Base-by-base conservation (phyloP, 306 rosid species). In the Luffa acutangula region DNA sequence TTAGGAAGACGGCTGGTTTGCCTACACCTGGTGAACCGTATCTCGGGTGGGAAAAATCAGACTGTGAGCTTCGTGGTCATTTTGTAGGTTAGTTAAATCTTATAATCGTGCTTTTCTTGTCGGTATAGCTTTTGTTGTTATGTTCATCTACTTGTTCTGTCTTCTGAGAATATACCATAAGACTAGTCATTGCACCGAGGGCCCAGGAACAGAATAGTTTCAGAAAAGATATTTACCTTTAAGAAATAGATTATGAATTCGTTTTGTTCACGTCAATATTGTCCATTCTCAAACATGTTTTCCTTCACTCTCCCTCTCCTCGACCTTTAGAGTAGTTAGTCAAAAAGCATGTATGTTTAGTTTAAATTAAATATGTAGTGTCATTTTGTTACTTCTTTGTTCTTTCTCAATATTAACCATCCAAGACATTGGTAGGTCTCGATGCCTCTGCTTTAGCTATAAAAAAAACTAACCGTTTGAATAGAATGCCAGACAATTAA, bases 51-150 rank as follows among this genome's bases (percentile, higher is more conserved):
- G 98, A 94, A 81, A 78, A 0, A 1, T 78, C 93, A 1, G 0
- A 1, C 6, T 0, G 4, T 42, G 98, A 94, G 82, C 97, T 94
- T 39, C 88, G 98, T 13, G 98, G 98, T 41, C 97, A 94, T 85
- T 94, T 91, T 83, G 97, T 94, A 67, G 98, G 97, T 94, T 46
- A 53, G 85, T 82, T 5, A 57, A 18, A 8, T 60, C 42, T 41
- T 6, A 46, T 62, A 18, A 56, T 80, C n/a, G 5, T 69, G 69
- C 56, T 54, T 79, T 67, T 67, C 34, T 80, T 52, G 51, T 71
- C 33, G 3, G 9, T 56, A 18, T 46, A 46, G 56, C 14, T 46
- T 46, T 43, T 45, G 42, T 46, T 46, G 12, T 45, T 13, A 46
- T 14, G 41, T 72, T 72, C 57, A 72, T 72, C 21, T 13, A n/a